These are phyloP conservation scores for Quillaja saponaria DNA, from an alignment of 306 rosid genomes.

Conservation along the genomic window DNA sequence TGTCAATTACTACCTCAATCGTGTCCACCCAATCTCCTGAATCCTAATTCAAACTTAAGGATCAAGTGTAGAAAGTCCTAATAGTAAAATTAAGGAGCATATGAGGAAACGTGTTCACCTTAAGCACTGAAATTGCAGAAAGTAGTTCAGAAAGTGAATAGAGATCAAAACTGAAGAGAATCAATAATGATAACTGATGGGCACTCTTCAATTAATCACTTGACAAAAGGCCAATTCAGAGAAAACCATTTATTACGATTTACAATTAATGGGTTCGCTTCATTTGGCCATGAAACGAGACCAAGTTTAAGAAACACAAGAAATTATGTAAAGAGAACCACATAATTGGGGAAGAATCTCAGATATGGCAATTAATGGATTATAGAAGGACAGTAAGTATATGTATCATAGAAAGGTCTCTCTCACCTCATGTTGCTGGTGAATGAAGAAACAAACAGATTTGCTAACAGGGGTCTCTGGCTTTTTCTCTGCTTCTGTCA, in stretches of 20 bases:
- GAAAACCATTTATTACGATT: background rate
- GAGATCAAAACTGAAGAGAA: conserved; percentile 14
- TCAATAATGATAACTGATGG: background rate
- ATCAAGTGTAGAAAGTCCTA: background rate
- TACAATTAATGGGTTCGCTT: conserved; percentile 3
- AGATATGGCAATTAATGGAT: conserved; percentile 7
- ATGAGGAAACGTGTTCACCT: background rate
- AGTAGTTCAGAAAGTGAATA: background rate
- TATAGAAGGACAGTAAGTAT: background rate
- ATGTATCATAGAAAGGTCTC: background rate
- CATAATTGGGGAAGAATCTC: background rate
- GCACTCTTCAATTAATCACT: background rate
- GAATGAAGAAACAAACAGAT: conserved; percentile 14
- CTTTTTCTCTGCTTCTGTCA: conserved; percentile 35
- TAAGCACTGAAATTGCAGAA: background rate
- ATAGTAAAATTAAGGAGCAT: background rate
- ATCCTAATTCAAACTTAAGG: background rate
- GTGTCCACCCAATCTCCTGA: background rate
- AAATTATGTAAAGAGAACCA: conserved; percentile 1
- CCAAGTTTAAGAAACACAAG: conserved; percentile 14
- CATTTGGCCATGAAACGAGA: conserved; percentile 25
- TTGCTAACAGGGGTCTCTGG: conserved; percentile 26
- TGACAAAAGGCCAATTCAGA: conserved; percentile 1
- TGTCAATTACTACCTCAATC: background rate
- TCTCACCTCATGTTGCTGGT: conserved; percentile 21